A percentile compares a stretch with the other conserved stretches of the same genome.
These are phyloP conservation scores for Aureobasidium sp. DNA, from an alignment of 2,329 filamentous ascomycete species.

Conservation along the genomic window DNA sequence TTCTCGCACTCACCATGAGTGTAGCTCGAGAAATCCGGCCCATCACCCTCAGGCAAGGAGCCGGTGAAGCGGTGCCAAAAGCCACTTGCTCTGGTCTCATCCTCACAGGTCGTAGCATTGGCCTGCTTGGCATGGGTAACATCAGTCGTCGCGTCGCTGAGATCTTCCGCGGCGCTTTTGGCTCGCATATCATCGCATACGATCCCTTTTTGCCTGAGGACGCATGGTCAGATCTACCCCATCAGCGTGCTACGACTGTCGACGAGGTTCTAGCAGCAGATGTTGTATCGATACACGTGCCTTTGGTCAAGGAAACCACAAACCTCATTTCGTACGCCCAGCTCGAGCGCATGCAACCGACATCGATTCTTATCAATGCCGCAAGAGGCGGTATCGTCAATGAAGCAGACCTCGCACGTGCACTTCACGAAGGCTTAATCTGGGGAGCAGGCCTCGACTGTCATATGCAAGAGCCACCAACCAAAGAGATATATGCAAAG, in stretches of 20 bases:
- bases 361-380: constrained; percentile 26
- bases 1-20: constrained; percentile 23
- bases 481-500: constrained; percentile 19
- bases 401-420: constrained; percentile 22
- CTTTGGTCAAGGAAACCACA: constrained; percentile 22
- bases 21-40: constrained; percentile 27
- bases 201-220: constrained; percentile 25
- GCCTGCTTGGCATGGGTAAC: constrained; percentile 32
- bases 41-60: constrained; percentile 12
- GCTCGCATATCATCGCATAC: constrained; percentile 25
- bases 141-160: constrained; percentile 27
- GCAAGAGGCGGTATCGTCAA: constrained; percentile 27
- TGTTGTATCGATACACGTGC: constrained; percentile 28
- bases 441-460: constrained; percentile 27
- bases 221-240: constrained; percentile 20
- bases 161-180: constrained; percentile 27
- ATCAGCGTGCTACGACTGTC: constrained; percentile 21
- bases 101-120: constrained; percentile 26
- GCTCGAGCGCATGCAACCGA: constrained; percentile 22
- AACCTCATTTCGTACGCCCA: constrained; percentile 23
- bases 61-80: constrained; percentile 27
- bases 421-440: constrained; percentile 19
- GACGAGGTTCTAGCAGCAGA: constrained; percentile 25
- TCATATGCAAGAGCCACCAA: constrained; percentile 24
- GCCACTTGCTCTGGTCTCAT: constrained; percentile 34